A percentile compares a stretch with the other conserved stretches of the same genome.
These are phyloP conservation scores for Aspergillus felis DNA, from an alignment of 2,329 filamentous ascomycete species.

Conservation along the genomic window DNA sequence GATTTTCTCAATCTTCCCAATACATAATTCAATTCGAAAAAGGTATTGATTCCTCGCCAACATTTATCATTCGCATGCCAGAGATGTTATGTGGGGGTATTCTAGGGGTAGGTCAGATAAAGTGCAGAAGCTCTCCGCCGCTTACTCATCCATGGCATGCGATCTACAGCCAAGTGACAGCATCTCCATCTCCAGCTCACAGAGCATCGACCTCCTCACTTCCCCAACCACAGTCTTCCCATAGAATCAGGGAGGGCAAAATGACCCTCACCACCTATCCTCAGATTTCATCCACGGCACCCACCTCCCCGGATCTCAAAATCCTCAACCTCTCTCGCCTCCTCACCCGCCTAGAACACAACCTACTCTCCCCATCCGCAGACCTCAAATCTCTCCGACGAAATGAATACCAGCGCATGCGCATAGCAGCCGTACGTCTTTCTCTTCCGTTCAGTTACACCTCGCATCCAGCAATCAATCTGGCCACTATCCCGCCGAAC, in stretches of 20 bases:
- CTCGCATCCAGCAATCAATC: not conserved
- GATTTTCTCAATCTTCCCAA: not conserved
- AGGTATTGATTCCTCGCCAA: not conserved
- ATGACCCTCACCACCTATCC: slow-evolving; percentile 20
- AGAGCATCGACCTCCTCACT: not conserved
- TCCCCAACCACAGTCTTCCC: not conserved
- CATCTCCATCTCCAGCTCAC: not conserved
- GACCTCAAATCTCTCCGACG: slow-evolving; percentile 35
- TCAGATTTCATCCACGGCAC: not conserved
- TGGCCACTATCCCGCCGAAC: not conserved
- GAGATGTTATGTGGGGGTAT: not conserved
- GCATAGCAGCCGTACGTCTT: slow-evolving; percentile 37
- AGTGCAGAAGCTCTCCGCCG: not conserved
- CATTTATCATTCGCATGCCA: not conserved
- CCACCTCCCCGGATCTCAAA: slow-evolving; percentile 25
- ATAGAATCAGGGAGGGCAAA: not conserved
- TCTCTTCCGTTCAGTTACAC: not conserved
- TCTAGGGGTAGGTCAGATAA: too few relatives aligned
- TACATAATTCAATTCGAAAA: not conserved
- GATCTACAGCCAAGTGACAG: not conserved
- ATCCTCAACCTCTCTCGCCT: slow-evolving; percentile 41
- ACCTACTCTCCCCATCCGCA: slow-evolving; percentile 38
- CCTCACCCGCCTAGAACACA: slow-evolving; percentile 41
- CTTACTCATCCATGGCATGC: not conserved
- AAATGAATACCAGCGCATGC: slow-evolving; percentile 41